Conservation (phyloP, 2,329 filamentous ascomycete species). For the Moelleriella libera region DNA sequence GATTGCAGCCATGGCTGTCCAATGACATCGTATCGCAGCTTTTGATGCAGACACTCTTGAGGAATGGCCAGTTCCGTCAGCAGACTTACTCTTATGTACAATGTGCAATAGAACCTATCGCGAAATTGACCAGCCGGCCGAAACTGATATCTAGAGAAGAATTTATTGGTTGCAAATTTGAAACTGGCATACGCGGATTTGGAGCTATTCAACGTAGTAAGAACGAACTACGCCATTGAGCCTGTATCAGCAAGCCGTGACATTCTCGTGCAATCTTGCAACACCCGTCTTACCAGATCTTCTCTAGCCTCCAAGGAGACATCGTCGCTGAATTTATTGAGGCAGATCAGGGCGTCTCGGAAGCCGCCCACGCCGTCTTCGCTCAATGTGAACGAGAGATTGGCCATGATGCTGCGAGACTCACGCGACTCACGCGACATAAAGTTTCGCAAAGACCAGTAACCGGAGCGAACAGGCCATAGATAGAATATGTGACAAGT, state of each 20-base stretch:
- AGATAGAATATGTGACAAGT: too few species aligned
- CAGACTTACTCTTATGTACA: constrained; percentile 51
- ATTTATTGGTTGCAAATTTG: constrained; percentile 49
- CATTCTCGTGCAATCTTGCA: not conserved
- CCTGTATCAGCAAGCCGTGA: not conserved
- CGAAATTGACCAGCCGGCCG: constrained; percentile 34
- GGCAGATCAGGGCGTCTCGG: constrained; percentile 59
- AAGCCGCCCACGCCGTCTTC: constrained; percentile 58
- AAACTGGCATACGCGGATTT: constrained; percentile 69
- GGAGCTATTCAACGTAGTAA: constrained; percentile 66
- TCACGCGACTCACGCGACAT: too few species aligned
- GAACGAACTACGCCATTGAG: constrained; percentile 38
- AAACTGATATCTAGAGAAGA: constrained; percentile 62
- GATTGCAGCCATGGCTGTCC: too few species aligned
- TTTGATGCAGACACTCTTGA: too few species aligned
- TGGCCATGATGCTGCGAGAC: constrained; percentile 28
- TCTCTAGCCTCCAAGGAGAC: constrained; percentile 60
- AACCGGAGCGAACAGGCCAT: too few species aligned
- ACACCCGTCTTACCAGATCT: constrained; percentile 38
- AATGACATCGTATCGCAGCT: too few species aligned
- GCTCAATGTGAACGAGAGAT: constrained; percentile 60
- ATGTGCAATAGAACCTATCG: constrained; percentile 57
- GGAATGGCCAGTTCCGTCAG: too few species aligned
- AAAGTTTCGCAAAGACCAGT: too few species aligned
- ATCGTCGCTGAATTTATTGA: constrained; percentile 68